phyloP scores from a whole-genome alignment of 163 green algal species.

The Scenedesmus sp. region DNA sequence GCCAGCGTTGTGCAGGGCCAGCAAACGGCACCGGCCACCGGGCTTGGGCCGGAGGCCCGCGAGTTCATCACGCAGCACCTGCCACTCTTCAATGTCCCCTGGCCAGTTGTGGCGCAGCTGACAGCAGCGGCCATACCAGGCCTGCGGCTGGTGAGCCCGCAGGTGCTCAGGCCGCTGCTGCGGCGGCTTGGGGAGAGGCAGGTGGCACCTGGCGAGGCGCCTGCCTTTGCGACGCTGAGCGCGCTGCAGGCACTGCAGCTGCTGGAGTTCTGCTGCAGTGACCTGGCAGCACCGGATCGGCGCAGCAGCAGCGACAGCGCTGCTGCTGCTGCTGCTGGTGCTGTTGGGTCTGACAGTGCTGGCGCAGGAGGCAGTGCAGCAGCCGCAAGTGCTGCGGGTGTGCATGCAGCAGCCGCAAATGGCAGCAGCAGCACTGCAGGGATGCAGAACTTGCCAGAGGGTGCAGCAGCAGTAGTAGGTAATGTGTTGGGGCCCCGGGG shows the following conservation, averaged over 20 bases:
- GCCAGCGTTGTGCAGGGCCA: not conserved
- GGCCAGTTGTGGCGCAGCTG: slow-evolving; percentile 29
- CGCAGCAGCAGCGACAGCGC: not conserved
- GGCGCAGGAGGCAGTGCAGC: not conserved
- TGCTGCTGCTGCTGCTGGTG: not conserved
- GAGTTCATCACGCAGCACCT: slow-evolving; percentile 55
- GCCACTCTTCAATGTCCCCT: slow-evolving; percentile 56
- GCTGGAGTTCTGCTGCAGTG: slow-evolving; percentile 53
- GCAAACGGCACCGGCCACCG: not conserved
- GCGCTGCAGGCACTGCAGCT: slow-evolving; percentile 41
- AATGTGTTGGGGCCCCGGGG: slow-evolving; percentile 20
- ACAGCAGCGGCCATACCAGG: slow-evolving; percentile 30
- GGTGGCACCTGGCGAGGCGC: not conserved
- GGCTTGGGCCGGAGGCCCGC: slow-evolving; percentile 26
- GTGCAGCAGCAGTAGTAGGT: slow-evolving; percentile 7
- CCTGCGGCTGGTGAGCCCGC: slow-evolving; percentile 32
- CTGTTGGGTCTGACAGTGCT: not conserved
- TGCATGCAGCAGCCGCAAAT: not conserved
- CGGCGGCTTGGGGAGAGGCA: not conserved
- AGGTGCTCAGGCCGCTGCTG: slow-evolving; percentile 46
- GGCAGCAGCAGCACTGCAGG: not conserved
- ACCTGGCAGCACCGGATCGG: not conserved
- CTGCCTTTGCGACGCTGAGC: not conserved
- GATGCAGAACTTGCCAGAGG: slow-evolving; percentile 14
- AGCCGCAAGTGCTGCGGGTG: not conserved